Base-by-base conservation (phyloP, 805 yeast species). In the Pichia eremophila region DNA sequence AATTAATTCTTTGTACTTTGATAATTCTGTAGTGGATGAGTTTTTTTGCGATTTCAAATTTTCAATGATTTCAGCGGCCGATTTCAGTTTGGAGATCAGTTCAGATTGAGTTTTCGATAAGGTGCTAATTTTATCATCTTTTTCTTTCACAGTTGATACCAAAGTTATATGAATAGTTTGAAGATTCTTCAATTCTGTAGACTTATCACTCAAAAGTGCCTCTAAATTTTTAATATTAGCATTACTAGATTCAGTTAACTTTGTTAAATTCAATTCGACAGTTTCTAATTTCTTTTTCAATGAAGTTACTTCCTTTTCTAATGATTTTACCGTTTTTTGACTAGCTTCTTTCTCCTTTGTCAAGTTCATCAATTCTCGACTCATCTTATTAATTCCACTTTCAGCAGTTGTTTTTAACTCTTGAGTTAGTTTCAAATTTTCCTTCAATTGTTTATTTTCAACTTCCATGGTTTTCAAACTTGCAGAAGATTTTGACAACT, bases 381-480 rank as follows among this genome's bases (percentile, higher is more conserved):
- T 84, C 95, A 90, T 85, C 55, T 88, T 89, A 60, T 89, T 89
- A 45, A 90, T 82, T 5, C 95, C 97, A 50, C 79, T 82, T 57
- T 90, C 96, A 1, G 91, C 85, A 53, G 64, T 67, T 44, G 48
- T 56, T 51, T 66, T 74, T 57, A 57, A 68, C 28, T 60, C 56
- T n/a, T 67, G 67, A n/a, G 67, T 55, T 2, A 56, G 42, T 2
- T 50, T 44, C 0, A 72, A 51, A 11, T 60, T 61, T 1, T 59
- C 61, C 17, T 65, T 61, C 8, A 72, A 54, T 15, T 57, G 57
- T 4, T 61, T 58, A 39, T 54, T 53, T 2, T 53, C 44, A 8
- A 45, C 6, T 43, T 58, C 66, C 4, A 61, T 41, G 11, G 46
- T 37, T 2, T 53, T 29, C 8, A 62, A 44, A 19, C 58, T 58